These are phyloP conservation scores for Cornus kousa DNA, from an alignment of 148 eudicot genomes.

Conservation along the genomic window DNA sequence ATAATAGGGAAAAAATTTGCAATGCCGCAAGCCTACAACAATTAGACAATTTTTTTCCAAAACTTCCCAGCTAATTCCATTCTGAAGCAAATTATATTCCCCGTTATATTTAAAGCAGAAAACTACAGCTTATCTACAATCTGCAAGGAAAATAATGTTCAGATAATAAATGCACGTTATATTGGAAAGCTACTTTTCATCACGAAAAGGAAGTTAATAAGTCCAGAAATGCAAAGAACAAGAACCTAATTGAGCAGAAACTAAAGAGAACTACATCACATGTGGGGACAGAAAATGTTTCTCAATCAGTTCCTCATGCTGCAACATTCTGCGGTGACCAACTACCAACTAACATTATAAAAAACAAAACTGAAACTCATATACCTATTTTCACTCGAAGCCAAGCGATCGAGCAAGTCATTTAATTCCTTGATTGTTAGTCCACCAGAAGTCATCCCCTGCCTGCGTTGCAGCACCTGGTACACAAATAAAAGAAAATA, in stretches of 20 bases:
- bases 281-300: background rate
- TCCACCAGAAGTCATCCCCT: slow-evolving; percentile 67
- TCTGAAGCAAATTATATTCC: background rate
- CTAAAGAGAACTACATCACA: background rate
- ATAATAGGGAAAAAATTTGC: too few relatives aligned
- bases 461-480: slow-evolving; percentile 77
- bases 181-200: background rate
- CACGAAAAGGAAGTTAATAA: background rate
- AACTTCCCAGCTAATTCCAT: too few relatives aligned
- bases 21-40: too few relatives aligned
- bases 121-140: background rate
- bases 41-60: background rate
- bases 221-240: background rate
- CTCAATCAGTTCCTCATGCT: background rate
- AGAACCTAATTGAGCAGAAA: background rate
- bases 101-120: background rate
- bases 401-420: slow-evolving; percentile 71
- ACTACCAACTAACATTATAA: background rate
- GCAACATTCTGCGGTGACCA: background rate
- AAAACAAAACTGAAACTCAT: background rate
- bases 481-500: background rate
- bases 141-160: background rate
- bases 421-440: slow-evolving; percentile 62
- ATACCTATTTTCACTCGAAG: slow-evolving; percentile 61
- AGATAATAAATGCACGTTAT: slow-evolving; percentile 2